phyloP scores from a whole-genome alignment of 768 basidiomycete genomes.

The Auriscalpium orientale region DNA sequence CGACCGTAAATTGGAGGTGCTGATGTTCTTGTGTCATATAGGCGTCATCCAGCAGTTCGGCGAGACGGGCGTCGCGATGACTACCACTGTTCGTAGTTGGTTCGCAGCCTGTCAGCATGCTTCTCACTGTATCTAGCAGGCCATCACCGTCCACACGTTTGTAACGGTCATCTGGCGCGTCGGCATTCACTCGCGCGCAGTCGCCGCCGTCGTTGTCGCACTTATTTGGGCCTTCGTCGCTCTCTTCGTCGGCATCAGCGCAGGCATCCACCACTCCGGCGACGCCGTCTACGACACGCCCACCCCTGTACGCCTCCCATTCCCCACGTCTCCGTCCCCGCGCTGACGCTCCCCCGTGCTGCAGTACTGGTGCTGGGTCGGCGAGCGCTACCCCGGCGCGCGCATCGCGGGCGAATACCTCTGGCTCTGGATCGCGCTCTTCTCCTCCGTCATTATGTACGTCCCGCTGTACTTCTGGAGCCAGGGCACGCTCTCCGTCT shows the following conservation, averaged over 20 bases:
- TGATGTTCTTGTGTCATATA: constrained; percentile 2
- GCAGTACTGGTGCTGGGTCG: constrained; percentile 15
- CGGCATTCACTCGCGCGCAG: constrained; percentile 17
- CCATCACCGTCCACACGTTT: constrained; percentile 32
- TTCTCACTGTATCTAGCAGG: constrained; percentile 15
- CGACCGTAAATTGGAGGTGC: neutral
- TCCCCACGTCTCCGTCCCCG: neutral
- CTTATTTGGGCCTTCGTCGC: constrained; percentile 12
- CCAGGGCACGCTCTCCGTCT: constrained; percentile 26
- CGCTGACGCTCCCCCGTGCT: neutral
- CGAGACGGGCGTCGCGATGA: constrained; percentile 33
- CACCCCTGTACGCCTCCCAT: neutral
- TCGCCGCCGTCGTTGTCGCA: constrained; percentile 11
- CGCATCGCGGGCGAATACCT: constrained; percentile 35
- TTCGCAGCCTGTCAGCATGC: neutral
- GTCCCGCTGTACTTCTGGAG: constrained; percentile 31
- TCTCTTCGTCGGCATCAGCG: constrained; percentile 28
- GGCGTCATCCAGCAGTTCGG: constrained; percentile 34
- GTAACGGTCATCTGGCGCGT: constrained; percentile 27
- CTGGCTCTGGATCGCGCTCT: constrained; percentile 38
- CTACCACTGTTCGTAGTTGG: constrained; percentile 27
- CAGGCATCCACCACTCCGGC: constrained; percentile 10
- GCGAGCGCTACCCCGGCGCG: constrained; percentile 20
- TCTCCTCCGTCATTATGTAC: constrained; percentile 27
- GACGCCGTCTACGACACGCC: constrained; percentile 9